Percentiles rank a stretch among this genome's conserved stretches.
These are phyloP conservation scores for Pseudomassariella vexata DNA, from an alignment of 2,329 filamentous ascomycete species.

Conservation along the genomic window DNA sequence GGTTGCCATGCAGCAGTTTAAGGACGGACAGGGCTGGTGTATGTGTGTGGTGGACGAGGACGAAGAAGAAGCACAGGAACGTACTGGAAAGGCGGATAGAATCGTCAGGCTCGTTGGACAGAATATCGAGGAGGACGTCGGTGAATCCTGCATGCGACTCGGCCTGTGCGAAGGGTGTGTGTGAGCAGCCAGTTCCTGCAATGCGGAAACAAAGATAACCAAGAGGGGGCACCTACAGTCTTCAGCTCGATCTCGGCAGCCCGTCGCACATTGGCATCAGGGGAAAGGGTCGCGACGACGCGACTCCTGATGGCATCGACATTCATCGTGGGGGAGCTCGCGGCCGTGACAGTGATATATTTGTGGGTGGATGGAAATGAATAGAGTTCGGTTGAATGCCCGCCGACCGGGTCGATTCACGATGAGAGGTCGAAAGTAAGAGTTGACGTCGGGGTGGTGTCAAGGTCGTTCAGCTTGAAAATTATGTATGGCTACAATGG, in stretches of 20 bases:
- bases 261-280: constrained; percentile 68
- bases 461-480: constrained; percentile 6
- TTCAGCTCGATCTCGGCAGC: constrained; percentile 77
- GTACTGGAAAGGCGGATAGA: constrained; percentile 84
- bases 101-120: constrained; percentile 81
- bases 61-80: constrained; percentile 35
- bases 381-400: background rate
- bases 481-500: constrained; percentile 5
- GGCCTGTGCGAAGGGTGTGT: constrained; percentile 49
- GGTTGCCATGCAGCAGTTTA: background rate
- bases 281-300: constrained; percentile 69
- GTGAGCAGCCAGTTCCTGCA: constrained; percentile 12
- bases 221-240: constrained; percentile 50
- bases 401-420: constrained; percentile 7
- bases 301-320: constrained; percentile 67
- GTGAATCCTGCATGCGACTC: constrained; percentile 87
- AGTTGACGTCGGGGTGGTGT: constrained; percentile 2
- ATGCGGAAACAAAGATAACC: background rate
- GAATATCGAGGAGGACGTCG: constrained; percentile 82
- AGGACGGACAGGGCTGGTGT: constrained; percentile 5
- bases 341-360: constrained; percentile 1
- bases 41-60: too few relatives aligned
- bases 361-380: background rate
- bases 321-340: constrained; percentile 62
- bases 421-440: background rate